These are phyloP conservation scores for Amaranthus tricolor DNA, from an alignment of 179 eudicot species.

Conservation along the genomic window DNA sequence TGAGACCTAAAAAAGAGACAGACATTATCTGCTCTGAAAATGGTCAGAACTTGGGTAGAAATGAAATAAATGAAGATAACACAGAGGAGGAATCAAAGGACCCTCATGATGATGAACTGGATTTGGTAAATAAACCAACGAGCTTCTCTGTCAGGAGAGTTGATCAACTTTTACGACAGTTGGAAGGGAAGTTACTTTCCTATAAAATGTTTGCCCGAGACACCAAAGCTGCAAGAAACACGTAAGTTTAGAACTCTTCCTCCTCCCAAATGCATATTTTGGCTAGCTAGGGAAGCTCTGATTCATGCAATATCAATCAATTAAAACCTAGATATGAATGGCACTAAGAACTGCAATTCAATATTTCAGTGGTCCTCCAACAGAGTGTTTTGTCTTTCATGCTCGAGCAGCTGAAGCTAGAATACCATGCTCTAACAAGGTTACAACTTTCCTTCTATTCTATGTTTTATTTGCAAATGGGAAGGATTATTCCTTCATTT, in stretches of 20 bases:
- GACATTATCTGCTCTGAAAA: slow-evolving; percentile 19
- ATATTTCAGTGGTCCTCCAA: slow-evolving; percentile 80
- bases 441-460: slow-evolving; percentile 9
- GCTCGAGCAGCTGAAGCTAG: slow-evolving; percentile 75
- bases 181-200: slow-evolving; percentile 83
- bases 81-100: slow-evolving; percentile 25
- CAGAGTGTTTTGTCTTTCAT: slow-evolving; percentile 82
- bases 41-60: slow-evolving; percentile 20
- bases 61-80: slow-evolving; percentile 21
- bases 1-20: slow-evolving; percentile 22
- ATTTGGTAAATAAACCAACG: slow-evolving; percentile 47
- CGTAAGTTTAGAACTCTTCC: slow-evolving; percentile 42
- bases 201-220: slow-evolving; percentile 96
- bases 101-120: slow-evolving; percentile 28
- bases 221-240: slow-evolving; percentile 82
- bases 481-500: background rate
- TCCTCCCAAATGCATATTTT: background rate
- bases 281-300: slow-evolving; percentile 3
- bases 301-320: background rate
- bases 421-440: slow-evolving; percentile 48
- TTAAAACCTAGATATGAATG: background rate
- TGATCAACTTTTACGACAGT: slow-evolving; percentile 53
- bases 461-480: background rate
- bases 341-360: slow-evolving; percentile 1
- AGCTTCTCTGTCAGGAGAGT: slow-evolving; percentile 57